Percentiles rank a stretch among this genome's conserved stretches.
Conservation (phyloP, 164 flowering plant species). For the Nymphaea colorata region DNA sequence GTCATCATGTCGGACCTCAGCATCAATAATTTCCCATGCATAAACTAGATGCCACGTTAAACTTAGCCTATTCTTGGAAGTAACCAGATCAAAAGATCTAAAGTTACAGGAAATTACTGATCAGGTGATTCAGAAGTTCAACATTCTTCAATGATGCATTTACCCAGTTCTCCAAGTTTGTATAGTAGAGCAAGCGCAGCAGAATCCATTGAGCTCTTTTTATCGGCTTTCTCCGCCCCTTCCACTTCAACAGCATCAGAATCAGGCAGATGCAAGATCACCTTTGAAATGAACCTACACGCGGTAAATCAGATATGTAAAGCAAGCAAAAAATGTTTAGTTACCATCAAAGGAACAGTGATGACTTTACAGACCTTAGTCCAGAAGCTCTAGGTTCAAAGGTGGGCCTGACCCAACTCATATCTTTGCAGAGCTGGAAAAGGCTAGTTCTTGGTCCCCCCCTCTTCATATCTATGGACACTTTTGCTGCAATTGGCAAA, state of each 20-base stretch:
- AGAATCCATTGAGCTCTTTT: constrained; percentile 77
- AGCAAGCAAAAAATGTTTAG: background rate
- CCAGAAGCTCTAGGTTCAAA: constrained; percentile 38
- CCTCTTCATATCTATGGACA: constrained; percentile 44
- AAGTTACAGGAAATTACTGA: too few species aligned
- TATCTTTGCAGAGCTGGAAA: constrained; percentile 46
- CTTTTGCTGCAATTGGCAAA: constrained; percentile 26
- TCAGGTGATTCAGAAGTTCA: too few species aligned
- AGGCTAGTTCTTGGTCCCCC: constrained; percentile 75
- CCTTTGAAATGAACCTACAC: constrained; percentile 39
- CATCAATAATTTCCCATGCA: too few species aligned
- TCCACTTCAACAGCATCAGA: constrained; percentile 29
- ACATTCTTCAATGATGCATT: constrained; percentile 19
- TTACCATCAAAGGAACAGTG: too few species aligned
- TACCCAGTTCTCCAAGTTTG: constrained; percentile 46
- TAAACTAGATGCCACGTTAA: too few species aligned
- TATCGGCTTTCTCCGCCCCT: constrained; percentile 65
- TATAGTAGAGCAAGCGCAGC: constrained; percentile 55
- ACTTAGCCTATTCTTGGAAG: too few species aligned
- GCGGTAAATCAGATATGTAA: constrained; percentile 26
- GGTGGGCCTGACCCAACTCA: constrained; percentile 74
- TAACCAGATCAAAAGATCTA: too few species aligned
- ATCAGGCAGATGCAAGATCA: constrained; percentile 46
- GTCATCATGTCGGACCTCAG: too few species aligned
- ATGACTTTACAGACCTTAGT: constrained; percentile 29